Evolutionary conservation across 352 stramenopile genomes (phyloP).

Genomic region (Blastocystis sp.): DNA sequence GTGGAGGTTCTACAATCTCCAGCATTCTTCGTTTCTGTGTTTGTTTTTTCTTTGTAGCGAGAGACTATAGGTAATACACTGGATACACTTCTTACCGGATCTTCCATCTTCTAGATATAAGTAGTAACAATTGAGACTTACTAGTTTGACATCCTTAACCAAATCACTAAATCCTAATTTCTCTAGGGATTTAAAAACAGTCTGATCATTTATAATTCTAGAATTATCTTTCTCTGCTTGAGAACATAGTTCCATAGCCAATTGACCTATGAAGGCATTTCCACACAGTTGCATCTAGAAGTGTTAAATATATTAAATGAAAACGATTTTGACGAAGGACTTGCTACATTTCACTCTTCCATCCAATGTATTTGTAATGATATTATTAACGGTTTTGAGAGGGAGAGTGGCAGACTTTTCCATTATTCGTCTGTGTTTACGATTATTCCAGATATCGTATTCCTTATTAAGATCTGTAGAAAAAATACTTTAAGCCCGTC

Average conservation of each 20-base stretch:
- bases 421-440: background rate
- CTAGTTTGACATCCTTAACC: background rate
- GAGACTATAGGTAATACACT: background rate
- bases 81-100: background rate
- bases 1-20: background rate
- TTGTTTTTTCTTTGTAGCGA: background rate
- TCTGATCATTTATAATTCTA: constrained; percentile 31
- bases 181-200: background rate
- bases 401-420: constrained; percentile 15
- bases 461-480: background rate
- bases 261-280: constrained; percentile 50
- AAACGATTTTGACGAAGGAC: constrained; percentile 53
- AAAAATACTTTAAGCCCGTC: background rate
- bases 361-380: background rate
- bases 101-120: constrained; percentile 13
- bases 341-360: constrained; percentile 47
- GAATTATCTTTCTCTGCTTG: constrained; percentile 47
- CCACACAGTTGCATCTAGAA: constrained; percentile 46
- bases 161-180: constrained; percentile 22
- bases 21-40: background rate
- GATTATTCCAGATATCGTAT: background rate
- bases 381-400: constrained; percentile 20
- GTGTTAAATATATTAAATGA: background rate
- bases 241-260: constrained; percentile 26
- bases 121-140: background rate